These are phyloP conservation scores for Xeromyces bisporus DNA, from an alignment of 495 filamentous ascomycete genomes.

Conservation along the genomic window DNA sequence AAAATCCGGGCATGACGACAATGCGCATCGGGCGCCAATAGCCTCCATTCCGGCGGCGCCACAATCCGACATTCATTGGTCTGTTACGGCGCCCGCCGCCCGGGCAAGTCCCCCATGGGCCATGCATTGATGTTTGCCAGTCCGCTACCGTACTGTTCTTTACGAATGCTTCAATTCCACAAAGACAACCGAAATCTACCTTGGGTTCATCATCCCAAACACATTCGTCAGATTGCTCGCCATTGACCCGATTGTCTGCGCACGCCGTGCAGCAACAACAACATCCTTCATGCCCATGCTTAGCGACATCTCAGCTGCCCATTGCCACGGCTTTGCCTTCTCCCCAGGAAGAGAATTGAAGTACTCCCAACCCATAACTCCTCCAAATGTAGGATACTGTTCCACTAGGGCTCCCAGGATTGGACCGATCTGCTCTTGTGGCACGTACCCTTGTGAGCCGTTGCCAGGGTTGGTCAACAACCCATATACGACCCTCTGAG, in stretches of 20 bases:
- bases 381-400: conserved; percentile 49
- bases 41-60: too few species aligned
- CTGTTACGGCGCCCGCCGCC: too few species aligned
- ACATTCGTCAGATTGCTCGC: conserved; percentile 14
- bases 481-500: conserved; percentile 52
- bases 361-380: conserved; percentile 81
- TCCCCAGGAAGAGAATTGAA: conserved; percentile 52
- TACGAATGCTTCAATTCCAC: too few species aligned
- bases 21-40: too few species aligned
- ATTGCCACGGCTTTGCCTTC: conserved; percentile 45
- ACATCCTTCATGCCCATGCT: conserved; percentile 32
- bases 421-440: conserved; percentile 26
- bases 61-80: too few species aligned
- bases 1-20: too few species aligned
- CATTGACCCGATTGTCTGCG: conserved; percentile 15
- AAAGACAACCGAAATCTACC: too few species aligned
- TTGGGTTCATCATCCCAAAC: conserved; percentile 18
- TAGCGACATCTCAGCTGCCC: conserved; percentile 43
- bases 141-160: too few species aligned
- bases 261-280: conserved; percentile 15
- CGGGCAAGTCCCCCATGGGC: too few species aligned
- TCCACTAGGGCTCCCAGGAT: conserved; percentile 29
- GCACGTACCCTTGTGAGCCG: conserved; percentile 42
- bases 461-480: conserved; percentile 54
- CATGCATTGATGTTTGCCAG: too few species aligned